Base-by-base conservation (phyloP, 352 stramenopile genomes). In the Phytophthora vignae region DNA sequence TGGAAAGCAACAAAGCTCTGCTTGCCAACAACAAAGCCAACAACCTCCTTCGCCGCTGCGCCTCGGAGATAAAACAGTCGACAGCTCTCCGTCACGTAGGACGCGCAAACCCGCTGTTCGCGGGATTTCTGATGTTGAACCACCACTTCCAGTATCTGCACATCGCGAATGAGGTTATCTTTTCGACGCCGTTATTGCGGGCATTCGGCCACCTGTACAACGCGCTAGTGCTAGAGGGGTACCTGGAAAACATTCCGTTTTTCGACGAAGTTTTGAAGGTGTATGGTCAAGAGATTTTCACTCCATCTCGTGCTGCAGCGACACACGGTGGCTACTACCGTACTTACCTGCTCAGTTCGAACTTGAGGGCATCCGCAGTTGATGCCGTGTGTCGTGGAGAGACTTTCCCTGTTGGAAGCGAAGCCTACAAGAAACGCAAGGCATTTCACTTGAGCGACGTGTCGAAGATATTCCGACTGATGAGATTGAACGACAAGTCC, bases 201-300 rank as follows among this genome's bases (percentile, higher is more conserved):
- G 64, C 61, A 33, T 78, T 81, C 22, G 38, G 65, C 2, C 62
- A 81, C 36, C 33, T 82, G 25, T 79, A 77, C 46, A 60, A 65
- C 29, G 75, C 67, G 38, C 59, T 82, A 2, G 31, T 64, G 25
- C 60, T 74, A n/a, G 56, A 60, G 31, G 11, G 54, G 0, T 49
- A 75, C 14, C 12, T 82, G 0, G 15, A 55, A 0, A 19, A 15
- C 25, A 75, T 74, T n/a, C 53, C 64, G 10, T 75, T 79, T 49
- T 64, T 77, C 22, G 71, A 79, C 12, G 55, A 60, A 0, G n/a
- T 74, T 15, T 55, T 82, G 27, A 17, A 55, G 3, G n/a, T 71
- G 10, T 75, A 75, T 49, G 71, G 70, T 9, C 4, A 52, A n/a
- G 29, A 36, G 10, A 63, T 79, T 21, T 82, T 82, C 54, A 73